Evolutionary conservation across 2,329 filamentous ascomycete genomes (phyloP).

Genomic region (Lachnellula cervina): DNA sequence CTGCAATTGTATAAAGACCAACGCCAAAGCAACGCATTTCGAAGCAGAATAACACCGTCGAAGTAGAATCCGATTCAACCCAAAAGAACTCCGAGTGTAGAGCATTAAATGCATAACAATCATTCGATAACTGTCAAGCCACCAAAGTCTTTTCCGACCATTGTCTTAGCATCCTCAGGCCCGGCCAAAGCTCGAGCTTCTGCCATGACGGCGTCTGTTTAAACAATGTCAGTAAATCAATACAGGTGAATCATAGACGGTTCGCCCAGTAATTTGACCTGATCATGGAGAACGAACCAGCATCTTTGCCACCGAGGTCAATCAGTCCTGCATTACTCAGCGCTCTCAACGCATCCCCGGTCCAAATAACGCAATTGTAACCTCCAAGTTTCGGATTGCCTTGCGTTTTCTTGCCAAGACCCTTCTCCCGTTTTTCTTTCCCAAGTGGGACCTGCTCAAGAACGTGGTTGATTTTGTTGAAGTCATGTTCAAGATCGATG

Average conservation of each 20-base stretch:
- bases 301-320: conserved; percentile 7
- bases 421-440: conserved; percentile 8
- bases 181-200: conserved; percentile 20
- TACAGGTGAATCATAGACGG: neutral
- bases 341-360: conserved; percentile 17
- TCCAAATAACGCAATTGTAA: conserved; percentile 27
- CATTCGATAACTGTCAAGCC: conserved; percentile 15
- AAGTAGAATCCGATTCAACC: no score
- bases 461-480: conserved; percentile 8
- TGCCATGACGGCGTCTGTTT: conserved; percentile 18
- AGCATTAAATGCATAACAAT: no score
- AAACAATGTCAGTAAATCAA: conserved; percentile 1
- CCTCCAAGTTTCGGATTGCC: conserved; percentile 21
- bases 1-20: no score
- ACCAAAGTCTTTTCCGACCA: conserved; percentile 23
- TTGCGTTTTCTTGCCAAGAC: conserved; percentile 5
- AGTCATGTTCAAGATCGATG: conserved; percentile 9
- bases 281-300: conserved; percentile 10
- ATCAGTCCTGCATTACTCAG: conserved; percentile 14
- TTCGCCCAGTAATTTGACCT: neutral
- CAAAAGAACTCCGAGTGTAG: no score
- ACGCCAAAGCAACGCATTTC: no score
- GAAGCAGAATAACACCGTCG: no score
- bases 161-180: conserved; percentile 20
- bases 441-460: conserved; percentile 19